Percentiles rank a stretch among this genome's conserved stretches.
These are phyloP conservation scores for Paraphoma sp. DNA, from an alignment of 2,329 filamentous ascomycete species.

Conservation along the genomic window DNA sequence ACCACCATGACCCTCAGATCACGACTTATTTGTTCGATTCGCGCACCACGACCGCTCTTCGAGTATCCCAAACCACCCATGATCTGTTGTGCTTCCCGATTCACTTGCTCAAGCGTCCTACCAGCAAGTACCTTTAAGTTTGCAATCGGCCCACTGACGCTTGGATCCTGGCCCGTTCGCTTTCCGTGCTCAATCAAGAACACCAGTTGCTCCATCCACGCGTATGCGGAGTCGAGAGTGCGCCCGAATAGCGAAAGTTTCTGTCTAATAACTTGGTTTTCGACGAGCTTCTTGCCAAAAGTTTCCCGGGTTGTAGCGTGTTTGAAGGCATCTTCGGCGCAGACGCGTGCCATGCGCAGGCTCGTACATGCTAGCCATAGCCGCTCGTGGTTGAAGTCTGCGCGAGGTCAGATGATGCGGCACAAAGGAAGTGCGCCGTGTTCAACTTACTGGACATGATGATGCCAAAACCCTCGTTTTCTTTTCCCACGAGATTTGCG, in stretches of 20 bases:
- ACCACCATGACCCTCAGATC: constrained; percentile 71
- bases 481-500: constrained; percentile 75
- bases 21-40: constrained; percentile 78
- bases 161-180: constrained; percentile 69
- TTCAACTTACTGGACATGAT: constrained; percentile 61
- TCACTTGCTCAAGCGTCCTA: constrained; percentile 77
- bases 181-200: constrained; percentile 73
- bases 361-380: constrained; percentile 72
- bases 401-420: neutral
- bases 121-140: constrained; percentile 81
- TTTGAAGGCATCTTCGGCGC: constrained; percentile 80
- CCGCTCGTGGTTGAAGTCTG: constrained; percentile 83
- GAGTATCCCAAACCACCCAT: constrained; percentile 81
- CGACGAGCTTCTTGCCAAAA: constrained; percentile 78
- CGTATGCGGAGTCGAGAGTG: constrained; percentile 75
- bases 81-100: constrained; percentile 76
- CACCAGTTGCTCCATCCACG: constrained; percentile 80
- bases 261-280: constrained; percentile 77
- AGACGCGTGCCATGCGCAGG: constrained; percentile 66
- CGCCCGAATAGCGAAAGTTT: constrained; percentile 59
- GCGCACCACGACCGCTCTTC: constrained; percentile 74
- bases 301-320: constrained; percentile 84
- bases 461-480: constrained; percentile 74
- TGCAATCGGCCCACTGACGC: constrained; percentile 75
- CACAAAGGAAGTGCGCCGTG: neutral